Conservation (phyloP, 2,329 filamentous ascomycete genomes). For the Simplicillium aogashimaense region DNA sequence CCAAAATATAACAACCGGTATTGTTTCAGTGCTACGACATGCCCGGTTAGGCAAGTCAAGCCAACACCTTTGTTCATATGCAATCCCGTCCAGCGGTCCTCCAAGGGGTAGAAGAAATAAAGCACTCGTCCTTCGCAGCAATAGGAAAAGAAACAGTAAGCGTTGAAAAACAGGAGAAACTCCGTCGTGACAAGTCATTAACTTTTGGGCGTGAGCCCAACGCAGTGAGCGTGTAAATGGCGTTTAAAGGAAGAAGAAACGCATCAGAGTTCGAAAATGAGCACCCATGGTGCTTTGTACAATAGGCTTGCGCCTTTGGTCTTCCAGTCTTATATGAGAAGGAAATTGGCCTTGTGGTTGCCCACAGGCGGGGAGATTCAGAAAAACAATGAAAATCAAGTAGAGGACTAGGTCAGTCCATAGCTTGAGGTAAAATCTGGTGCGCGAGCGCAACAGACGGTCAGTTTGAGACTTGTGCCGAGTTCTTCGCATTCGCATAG, state of each 20-base stretch:
- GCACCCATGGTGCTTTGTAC: too few species aligned
- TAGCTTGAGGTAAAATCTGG: slow-evolving; percentile 48
- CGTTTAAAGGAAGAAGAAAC: too few species aligned
- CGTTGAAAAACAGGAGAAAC: neutral
- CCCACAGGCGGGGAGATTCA: too few species aligned
- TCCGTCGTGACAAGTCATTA: neutral
- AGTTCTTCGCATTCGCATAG: slow-evolving; percentile 79
- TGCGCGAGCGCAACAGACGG: slow-evolving; percentile 85
- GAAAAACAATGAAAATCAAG: neutral
- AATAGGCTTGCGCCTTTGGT: too few species aligned
- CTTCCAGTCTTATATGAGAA: too few species aligned
- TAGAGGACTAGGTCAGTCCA: slow-evolving; percentile 14
- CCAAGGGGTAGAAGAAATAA: neutral
- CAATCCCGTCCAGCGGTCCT: too few species aligned
- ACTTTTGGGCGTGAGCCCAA: slow-evolving; percentile 4
- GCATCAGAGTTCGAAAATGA: too few species aligned
- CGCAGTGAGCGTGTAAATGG: slow-evolving; percentile 1
- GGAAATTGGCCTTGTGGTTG: too few species aligned
- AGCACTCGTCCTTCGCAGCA: neutral
- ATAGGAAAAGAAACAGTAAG: neutral
- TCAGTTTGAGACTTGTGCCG: slow-evolving; percentile 78
- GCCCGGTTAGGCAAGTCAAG: neutral
- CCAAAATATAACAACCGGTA: neutral
- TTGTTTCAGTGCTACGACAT: neutral
- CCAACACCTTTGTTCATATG: neutral